Base-by-base conservation (phyloP, 2,329 filamentous ascomycete species). In the Cladophialophora psammophila region DNA sequence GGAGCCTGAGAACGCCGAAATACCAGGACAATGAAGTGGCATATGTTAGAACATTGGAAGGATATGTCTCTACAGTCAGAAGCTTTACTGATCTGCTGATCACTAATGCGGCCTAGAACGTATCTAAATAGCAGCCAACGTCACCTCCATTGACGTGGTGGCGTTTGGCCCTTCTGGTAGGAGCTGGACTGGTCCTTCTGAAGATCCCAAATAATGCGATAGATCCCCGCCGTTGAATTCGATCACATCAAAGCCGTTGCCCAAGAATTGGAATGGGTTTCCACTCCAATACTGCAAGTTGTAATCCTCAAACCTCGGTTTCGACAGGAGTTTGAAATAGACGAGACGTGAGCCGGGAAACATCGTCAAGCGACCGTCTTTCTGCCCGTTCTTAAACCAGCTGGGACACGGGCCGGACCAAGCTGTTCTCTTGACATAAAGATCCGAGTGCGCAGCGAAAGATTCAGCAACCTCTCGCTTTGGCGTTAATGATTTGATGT, bases 261-360 rank as follows among this genome's bases (percentile, higher is more conserved):
- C n/a, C 48, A 10, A 32, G 48, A n/a, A 13, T 26, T 26, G 26
- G 26, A 26, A 26, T 26, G 26, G 26, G 3, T 26, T 26, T 26
- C 26, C 26, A 26, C 26, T 26, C 26, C 26, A 26, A 53, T 20
- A n/a, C 18, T n/a, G n/a, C 31, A 81, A 78, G 38, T 79, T 76
- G 66, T 71, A 81, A 68, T 82, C 80, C 69, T 82, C 79, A 69
- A 75, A 80, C 64, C 80, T 64, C 31, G 76, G 76, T 60, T 69
- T 45, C 38, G 74, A 70, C 64, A 81, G 64, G 65, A 80, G 59
- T 63, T 79, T 74, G 62, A 81, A 67, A 65, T 78, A 81, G 66
- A 75, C 72, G 62, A 81, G 64, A n/a, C 80, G 68, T n/a, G 65
- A 72, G 1, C 80, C 80, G 0, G 79, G 79, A 62, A 74, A 81